These are phyloP conservation scores for Glomus cerebriforme DNA, from an alignment of 192 early-diverging fungal genomes.

Conservation along the genomic window DNA sequence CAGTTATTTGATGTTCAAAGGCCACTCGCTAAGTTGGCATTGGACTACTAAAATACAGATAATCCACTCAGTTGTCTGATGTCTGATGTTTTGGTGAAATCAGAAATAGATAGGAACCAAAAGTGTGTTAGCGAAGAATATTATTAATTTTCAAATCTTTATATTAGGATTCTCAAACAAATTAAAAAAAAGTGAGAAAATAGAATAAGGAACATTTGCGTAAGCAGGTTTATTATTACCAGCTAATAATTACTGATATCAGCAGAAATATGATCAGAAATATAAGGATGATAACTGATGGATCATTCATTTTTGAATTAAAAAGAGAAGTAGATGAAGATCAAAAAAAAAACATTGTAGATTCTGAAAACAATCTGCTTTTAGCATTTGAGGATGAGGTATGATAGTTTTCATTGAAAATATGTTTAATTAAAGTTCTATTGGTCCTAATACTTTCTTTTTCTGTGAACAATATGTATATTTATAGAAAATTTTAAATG, in stretches of 20 bases:
- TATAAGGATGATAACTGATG: no score
- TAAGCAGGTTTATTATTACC: not conserved
- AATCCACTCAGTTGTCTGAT: no score
- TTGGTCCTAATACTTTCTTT: no score
- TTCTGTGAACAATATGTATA: constrained; percentile 27
- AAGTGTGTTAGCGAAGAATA: not conserved
- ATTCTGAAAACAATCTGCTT: no score
- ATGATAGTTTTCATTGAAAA: no score
- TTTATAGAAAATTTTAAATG: constrained; percentile 25
- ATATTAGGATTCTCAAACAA: not conserved
- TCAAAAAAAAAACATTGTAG: no score
- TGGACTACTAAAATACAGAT: no score
- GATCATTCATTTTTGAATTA: no score
- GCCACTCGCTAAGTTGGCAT: not conserved
- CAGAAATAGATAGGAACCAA: not conserved
- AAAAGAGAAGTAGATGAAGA: not conserved
- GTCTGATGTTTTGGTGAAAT: not conserved
- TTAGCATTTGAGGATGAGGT: no score
- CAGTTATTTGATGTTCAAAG: not conserved
- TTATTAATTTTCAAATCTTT: not conserved
- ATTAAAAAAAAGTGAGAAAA: not conserved
- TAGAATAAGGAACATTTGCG: not conserved
- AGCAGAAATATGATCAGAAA: not conserved
- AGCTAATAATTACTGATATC: not conserved
- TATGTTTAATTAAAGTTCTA: no score